Evolutionary conservation across 1,284 basidiomycete species (phyloP).

Genomic region (Salmacisia buchloeana): DNA sequence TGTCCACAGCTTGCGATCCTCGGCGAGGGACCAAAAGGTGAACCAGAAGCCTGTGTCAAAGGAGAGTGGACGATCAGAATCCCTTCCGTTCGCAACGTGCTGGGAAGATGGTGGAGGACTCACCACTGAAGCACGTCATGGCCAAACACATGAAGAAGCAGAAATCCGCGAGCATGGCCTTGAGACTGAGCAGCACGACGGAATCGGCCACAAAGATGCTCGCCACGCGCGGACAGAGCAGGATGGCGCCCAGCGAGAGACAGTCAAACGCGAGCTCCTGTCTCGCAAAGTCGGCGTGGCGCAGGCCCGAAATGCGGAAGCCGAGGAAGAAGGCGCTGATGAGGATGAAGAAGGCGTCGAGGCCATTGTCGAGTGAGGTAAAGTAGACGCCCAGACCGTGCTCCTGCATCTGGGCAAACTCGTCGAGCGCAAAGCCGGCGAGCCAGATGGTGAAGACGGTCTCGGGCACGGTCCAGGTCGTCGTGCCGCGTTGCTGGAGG

Average conservation of each 20-base stretch:
- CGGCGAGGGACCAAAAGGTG: constrained; percentile 70
- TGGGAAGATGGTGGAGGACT: background rate
- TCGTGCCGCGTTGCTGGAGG: constrained; percentile 35
- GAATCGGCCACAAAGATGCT: constrained; percentile 51
- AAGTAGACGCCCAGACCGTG: constrained; percentile 72
- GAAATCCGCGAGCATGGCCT: constrained; percentile 65
- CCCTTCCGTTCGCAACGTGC: background rate
- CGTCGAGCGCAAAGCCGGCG: constrained; percentile 75
- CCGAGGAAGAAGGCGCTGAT: constrained; percentile 48
- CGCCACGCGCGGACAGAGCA: constrained; percentile 51
- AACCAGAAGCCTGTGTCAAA: constrained; percentile 67
- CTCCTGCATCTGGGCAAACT: constrained; percentile 86
- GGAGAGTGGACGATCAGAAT: background rate
- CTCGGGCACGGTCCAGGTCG: constrained; percentile 27
- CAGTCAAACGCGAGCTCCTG: constrained; percentile 48
- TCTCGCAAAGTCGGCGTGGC: constrained; percentile 27
- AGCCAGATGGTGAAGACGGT: constrained; percentile 38
- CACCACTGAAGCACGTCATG: constrained; percentile 56
- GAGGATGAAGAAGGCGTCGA: constrained; percentile 39
- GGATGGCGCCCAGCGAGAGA: constrained; percentile 45
- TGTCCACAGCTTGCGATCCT: constrained; percentile 39
- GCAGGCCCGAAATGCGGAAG: constrained; percentile 44
- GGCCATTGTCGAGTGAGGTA: constrained; percentile 45
- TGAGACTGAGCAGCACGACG: constrained; percentile 50
- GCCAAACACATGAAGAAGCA: constrained; percentile 74